Conservation (phyloP, 495 filamentous ascomycete species). For the Thozetella sp. region DNA sequence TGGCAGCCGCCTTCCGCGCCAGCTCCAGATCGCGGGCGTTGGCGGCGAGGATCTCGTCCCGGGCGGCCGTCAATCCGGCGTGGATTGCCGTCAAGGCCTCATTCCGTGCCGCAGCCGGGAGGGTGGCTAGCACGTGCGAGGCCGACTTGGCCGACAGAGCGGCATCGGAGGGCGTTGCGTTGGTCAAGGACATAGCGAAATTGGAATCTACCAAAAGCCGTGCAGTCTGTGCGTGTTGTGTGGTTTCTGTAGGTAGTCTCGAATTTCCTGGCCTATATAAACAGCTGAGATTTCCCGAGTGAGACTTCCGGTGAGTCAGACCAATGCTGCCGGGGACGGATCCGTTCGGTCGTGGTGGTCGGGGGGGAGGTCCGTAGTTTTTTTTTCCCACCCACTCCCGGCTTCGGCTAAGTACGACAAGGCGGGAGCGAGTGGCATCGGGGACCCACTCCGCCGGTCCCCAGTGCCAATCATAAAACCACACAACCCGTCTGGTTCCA, state of each 20-base stretch:
- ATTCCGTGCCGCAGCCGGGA: slow-evolving; percentile 70
- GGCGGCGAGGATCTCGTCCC: slow-evolving; percentile 77
- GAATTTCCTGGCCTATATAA: no score
- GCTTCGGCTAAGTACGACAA: slow-evolving; percentile 1
- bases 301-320: not conserved
- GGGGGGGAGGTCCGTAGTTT: not conserved
- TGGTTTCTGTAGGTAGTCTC: no score
- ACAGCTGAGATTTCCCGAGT: no score
- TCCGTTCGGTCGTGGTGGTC: not conserved
- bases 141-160: slow-evolving; percentile 71
- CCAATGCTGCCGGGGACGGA: not conserved
- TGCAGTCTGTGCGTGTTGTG: no score
- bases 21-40: slow-evolving; percentile 79
- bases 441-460: not conserved
- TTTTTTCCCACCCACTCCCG: not conserved
- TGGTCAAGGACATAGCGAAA: slow-evolving; percentile 72
- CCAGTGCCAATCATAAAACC: not conserved
- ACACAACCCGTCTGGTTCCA: no score
- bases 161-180: slow-evolving; percentile 64
- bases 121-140: slow-evolving; percentile 67
- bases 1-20: slow-evolving; percentile 70
- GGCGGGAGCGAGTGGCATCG: not conserved
- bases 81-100: slow-evolving; percentile 83
- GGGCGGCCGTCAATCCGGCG: slow-evolving; percentile 64
- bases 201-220: no score